Evolutionary conservation across 2,329 filamentous ascomycete species (phyloP), one percentile per base, ranked within the genome.

Genomic region (Fusarium coffeatum): DNA sequence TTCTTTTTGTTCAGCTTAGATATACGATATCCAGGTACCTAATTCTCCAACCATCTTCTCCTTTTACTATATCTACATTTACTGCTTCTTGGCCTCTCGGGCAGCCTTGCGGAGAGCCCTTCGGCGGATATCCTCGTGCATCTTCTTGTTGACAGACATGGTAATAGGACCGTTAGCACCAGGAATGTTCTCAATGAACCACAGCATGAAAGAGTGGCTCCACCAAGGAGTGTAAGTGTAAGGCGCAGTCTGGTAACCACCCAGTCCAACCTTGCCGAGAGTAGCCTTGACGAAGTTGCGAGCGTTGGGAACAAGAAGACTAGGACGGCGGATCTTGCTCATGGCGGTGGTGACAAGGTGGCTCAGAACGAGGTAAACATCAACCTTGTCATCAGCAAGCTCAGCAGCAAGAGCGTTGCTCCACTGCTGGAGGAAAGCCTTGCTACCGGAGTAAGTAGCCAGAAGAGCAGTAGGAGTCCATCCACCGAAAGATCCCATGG

Each of bases 381-480:
- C 91, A 42, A 99, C 89, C 60, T 93, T 92, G 74, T 92, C 86
- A 2, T 90, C 88, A 68, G 91, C 89, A 30, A 99, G 87, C 81
- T 99, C 96, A 16, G 91, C 88, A 2, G 91, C 92, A 16, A 99
- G 87, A 13, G 96, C 90, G 8, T 90, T 92, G 72, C 92, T 97
- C 96, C 96, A 99, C 78, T 97, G 91, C 82, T 98, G 95, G 50
- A 99, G 87, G 87, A 99, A 99, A 2, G 96, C 95, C 84, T 99
- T 99, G 88, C 92, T 96, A 72, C 96, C 96, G 46, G 93, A 97
- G 86, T 99, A 99, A 5, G 96, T 98, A 15, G 96, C 96, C 46
- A 99, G 88, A 57, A 96, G 90, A 8, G 97, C 94, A 1, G 93
- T 97, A 10, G 96, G 96, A 66, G 96, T 89, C 82, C 97, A 91